phyloP scores from a whole-genome alignment of 2,329 filamentous ascomycete species.

The Calonectria naviculata region DNA sequence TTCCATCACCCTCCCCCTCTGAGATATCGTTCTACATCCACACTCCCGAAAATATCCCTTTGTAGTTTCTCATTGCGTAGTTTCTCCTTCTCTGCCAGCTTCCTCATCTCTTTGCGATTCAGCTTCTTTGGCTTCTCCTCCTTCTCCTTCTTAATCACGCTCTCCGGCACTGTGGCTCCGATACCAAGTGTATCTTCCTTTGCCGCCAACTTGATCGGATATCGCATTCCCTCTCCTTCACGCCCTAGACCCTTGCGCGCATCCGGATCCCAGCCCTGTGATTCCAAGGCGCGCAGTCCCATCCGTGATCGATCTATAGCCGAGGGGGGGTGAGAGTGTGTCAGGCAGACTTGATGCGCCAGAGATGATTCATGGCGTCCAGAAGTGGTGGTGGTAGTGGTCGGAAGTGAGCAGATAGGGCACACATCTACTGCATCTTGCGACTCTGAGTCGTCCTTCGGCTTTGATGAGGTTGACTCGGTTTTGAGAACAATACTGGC shows the following conservation, averaged over 20 bases:
- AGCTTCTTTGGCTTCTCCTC: conserved; percentile 62
- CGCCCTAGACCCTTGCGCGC: conserved; percentile 77
- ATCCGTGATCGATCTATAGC: conserved; percentile 76
- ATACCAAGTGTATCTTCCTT: conserved; percentile 84
- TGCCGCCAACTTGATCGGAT: conserved; percentile 76
- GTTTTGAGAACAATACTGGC: conserved; percentile 71
- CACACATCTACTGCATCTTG: conserved; percentile 42
- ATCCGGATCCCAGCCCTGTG: conserved; percentile 82
- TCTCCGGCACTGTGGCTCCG: conserved; percentile 63
- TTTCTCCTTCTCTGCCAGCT: conserved; percentile 70
- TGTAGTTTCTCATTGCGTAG: conserved; percentile 72
- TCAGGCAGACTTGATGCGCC: conserved; percentile 77
- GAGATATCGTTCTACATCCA: conserved; percentile 82
- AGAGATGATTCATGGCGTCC: conserved; percentile 69
- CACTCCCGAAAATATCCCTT: conserved; percentile 77
- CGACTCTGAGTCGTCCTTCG: conserved; percentile 4
- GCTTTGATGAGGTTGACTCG: conserved; percentile 1
- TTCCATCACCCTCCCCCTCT: conserved; percentile 50
- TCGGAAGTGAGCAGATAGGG: conserved; percentile 49
- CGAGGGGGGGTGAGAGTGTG: conserved; percentile 78
- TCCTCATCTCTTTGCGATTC: conserved; percentile 77
- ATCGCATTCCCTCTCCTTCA: conserved; percentile 76
- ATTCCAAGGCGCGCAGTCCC: conserved; percentile 73
- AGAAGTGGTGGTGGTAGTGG: conserved; percentile 44
- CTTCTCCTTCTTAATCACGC: conserved; percentile 51